phyloP scores from a whole-genome alignment of 345 rosid species.

The Gossypium raimondii region DNA sequence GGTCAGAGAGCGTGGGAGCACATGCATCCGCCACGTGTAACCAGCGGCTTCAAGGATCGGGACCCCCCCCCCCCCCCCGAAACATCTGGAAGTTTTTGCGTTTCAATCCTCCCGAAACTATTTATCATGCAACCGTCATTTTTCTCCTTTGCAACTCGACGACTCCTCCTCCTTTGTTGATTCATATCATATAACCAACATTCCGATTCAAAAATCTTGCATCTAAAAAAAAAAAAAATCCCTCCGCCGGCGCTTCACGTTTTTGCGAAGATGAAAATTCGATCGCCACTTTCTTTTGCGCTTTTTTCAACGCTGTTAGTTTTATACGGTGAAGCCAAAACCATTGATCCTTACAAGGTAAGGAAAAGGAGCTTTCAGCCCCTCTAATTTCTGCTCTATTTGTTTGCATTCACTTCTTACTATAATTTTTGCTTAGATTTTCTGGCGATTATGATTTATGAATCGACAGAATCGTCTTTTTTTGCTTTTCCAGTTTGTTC shows the following conservation, averaged over 20 bases:
- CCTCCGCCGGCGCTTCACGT: neutral
- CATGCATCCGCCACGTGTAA: neutral
- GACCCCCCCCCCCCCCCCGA: neutral
- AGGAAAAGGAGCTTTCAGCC: neutral
- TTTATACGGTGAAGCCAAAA: constrained; percentile 37
- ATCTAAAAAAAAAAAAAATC: too few relatives aligned
- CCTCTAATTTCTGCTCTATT: neutral
- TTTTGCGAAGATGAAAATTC: constrained; percentile 29
- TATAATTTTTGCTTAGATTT: neutral
- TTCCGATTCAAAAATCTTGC: neutral
- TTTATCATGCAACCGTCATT: too few relatives aligned
- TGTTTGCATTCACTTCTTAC: neutral
- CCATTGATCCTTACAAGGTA: constrained; percentile 79
- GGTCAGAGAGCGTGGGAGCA: neutral
- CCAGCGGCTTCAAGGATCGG: neutral
- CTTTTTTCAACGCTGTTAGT: constrained; percentile 34
- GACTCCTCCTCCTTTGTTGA: too few relatives aligned
- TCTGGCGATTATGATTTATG: neutral
- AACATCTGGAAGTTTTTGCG: too few relatives aligned
- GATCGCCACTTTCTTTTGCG: constrained; percentile 19
- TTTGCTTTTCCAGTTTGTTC: neutral
- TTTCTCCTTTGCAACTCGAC: too few relatives aligned
- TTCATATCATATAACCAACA: neutral
- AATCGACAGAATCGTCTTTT: neutral
- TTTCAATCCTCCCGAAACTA: too few relatives aligned